These are phyloP conservation scores for Trichoderma sp. DNA, from an alignment of 2,329 filamentous ascomycete genomes.

Conservation along the genomic window DNA sequence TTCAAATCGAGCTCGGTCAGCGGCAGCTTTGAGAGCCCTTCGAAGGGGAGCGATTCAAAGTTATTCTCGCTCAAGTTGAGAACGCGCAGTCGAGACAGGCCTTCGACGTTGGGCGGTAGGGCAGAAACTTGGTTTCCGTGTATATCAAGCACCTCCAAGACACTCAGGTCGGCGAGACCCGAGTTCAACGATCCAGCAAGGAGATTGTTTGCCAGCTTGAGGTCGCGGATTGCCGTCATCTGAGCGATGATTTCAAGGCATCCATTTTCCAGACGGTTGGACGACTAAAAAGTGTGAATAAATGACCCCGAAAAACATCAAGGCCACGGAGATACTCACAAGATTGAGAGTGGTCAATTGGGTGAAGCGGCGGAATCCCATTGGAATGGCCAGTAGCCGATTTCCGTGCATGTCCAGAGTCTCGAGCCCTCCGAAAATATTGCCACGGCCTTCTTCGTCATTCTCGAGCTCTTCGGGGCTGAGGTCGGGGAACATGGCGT, in stretches of 20 bases:
- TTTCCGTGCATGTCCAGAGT: slow-evolving; percentile 86
- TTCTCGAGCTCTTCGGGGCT: slow-evolving; percentile 54
- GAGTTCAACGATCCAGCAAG: slow-evolving; percentile 65
- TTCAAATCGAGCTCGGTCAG: slow-evolving; percentile 70
- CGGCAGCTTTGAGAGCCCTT: slow-evolving; percentile 62
- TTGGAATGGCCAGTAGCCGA: slow-evolving; percentile 64
- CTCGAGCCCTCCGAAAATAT: slow-evolving; percentile 80
- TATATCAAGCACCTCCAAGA: slow-evolving; percentile 77
- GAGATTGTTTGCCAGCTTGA: slow-evolving; percentile 77
- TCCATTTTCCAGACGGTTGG: slow-evolving; percentile 73
- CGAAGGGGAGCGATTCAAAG: slow-evolving; percentile 68
- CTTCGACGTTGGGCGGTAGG: slow-evolving; percentile 65
- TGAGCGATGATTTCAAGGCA: slow-evolving; percentile 71
- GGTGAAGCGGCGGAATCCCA: slow-evolving; percentile 70
- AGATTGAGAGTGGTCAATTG: slow-evolving; percentile 79
- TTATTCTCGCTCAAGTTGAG: slow-evolving; percentile 80
- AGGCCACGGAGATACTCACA: slow-evolving; percentile 44
- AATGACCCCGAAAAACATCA: not conserved
- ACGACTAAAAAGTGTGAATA: slow-evolving; percentile 52
- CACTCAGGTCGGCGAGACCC: slow-evolving; percentile 59
- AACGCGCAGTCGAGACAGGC: slow-evolving; percentile 65
- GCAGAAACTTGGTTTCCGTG: slow-evolving; percentile 73
- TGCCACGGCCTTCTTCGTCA: slow-evolving; percentile 64
- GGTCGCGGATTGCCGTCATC: slow-evolving; percentile 68
- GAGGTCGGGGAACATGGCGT: slow-evolving; percentile 74